These are phyloP conservation scores for Calocybe gambosa DNA, from an alignment of 1,284 basidiomycete genomes.

Conservation along the genomic window DNA sequence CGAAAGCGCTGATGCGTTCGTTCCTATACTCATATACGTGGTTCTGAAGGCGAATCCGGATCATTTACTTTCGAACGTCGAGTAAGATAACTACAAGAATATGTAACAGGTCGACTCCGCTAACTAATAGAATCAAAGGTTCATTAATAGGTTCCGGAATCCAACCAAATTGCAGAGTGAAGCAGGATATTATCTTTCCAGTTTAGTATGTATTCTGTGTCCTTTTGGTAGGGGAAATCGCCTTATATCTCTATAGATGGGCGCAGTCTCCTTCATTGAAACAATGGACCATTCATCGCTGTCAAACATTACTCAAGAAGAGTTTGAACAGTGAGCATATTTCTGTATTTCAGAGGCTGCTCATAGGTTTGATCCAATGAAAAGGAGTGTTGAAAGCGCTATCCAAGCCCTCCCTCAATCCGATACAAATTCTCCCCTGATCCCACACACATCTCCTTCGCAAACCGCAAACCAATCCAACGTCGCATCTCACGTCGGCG, in stretches of 20 bases:
- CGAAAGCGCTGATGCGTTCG: conserved; percentile 87
- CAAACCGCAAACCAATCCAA: conserved; percentile 14
- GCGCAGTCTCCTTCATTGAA: conserved; percentile 92
- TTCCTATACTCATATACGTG: conserved; percentile 93
- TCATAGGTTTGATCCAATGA: not conserved
- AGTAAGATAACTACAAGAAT: conserved; percentile 46
- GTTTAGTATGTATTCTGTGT: conserved; percentile 54
- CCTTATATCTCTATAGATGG: conserved; percentile 47
- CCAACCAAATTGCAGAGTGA: conserved; percentile 89
- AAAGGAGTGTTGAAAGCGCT: conserved; percentile 77
- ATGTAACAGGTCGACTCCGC: conserved; percentile 1
- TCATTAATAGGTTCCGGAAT: conserved; percentile 93
- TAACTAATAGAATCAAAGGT: conserved; percentile 41
- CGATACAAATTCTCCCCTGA: conserved; percentile 42
- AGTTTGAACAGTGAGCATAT: conserved; percentile 72
- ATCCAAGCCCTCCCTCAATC: conserved; percentile 72
- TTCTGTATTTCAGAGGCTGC: not conserved
- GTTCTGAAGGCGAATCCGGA: conserved; percentile 92
- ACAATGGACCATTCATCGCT: conserved; percentile 94
- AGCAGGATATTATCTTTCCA: conserved; percentile 95
- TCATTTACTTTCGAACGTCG: conserved; percentile 91
- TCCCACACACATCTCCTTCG: conserved; percentile 23
- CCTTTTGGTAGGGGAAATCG: not conserved
- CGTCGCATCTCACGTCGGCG: conserved; percentile 53
- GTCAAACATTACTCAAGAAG: conserved; percentile 87